phyloP scores from a whole-genome alignment of 2,329 filamentous ascomycete genomes.

The Alternaria rosae region DNA sequence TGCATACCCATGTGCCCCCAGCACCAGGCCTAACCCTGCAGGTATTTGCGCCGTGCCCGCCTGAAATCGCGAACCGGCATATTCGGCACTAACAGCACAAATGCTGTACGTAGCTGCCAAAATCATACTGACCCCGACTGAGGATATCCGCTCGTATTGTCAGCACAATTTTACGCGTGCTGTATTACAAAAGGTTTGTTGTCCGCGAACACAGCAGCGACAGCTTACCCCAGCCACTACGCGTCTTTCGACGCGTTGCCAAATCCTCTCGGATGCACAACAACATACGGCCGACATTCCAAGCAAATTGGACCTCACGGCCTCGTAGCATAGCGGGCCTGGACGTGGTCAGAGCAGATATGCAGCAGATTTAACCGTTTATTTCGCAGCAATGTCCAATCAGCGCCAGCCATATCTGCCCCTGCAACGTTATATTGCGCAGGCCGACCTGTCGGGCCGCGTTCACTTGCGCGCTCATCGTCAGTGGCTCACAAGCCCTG shows the following conservation, averaged over 20 bases:
- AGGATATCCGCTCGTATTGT: not conserved
- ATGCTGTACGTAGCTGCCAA: conserved; percentile 8
- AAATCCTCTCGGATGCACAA: conserved; percentile 28
- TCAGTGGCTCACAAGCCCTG: conserved; percentile 33
- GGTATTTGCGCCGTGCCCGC: conserved; percentile 24
- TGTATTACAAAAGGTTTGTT: conserved; percentile 5
- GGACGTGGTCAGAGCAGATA: conserved; percentile 22
- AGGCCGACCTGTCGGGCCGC: conserved; percentile 41
- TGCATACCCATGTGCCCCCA: conserved; percentile 2
- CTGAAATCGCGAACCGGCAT: conserved; percentile 25
- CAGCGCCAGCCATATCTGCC: conserved; percentile 19
- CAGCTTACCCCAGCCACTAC: not conserved
- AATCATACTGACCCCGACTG: conserved; percentile 6
- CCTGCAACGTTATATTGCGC: conserved; percentile 45
- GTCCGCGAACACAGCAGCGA: not conserved
- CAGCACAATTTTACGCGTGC: conserved; percentile 4
- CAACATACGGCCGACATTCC: conserved; percentile 24
- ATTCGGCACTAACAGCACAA: conserved; percentile 29
- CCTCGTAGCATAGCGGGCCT: conserved; percentile 25
- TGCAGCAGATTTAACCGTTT: conserved; percentile 47
- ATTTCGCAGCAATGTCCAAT: conserved; percentile 38
- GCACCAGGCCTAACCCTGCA: conserved; percentile 26
- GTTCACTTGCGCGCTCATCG: conserved; percentile 26
- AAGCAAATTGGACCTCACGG: conserved; percentile 33
- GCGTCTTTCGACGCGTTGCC: conserved; percentile 8